Evolutionary conservation across 2,329 filamentous ascomycete genomes (phyloP), one percentile per base, ranked within the genome.

Genomic region (Talaromyces sp.): DNA sequence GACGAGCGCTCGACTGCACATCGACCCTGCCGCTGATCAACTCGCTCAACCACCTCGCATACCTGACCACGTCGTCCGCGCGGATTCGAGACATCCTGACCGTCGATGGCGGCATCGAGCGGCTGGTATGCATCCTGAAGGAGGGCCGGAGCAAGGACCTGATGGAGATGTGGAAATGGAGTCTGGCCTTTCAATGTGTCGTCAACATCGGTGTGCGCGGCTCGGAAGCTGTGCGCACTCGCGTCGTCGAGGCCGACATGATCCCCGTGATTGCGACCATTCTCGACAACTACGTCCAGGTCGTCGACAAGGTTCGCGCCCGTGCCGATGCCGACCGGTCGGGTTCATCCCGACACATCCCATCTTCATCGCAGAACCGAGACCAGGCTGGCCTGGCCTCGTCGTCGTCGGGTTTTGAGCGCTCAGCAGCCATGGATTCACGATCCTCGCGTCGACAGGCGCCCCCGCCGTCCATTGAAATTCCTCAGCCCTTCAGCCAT

Each of bases 101-200:
- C 60, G 91, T 99, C 79, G 94, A 99, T 89, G 94, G 94, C 77
- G 94, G 94, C 64, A 94, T 99, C 75, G 94, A 99, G 80, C 83
- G 93, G 65, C 81, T 99, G 67, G 91, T 99, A 73, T 97, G 92
- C 83, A 97, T 99, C 72, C 85, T 99, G 75, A 99, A 99, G 78
- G 91, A 96, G 77, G 94, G 94, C 64, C 85, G 94, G 72, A 97
- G 91, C 79, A 95, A 92, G 77, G 93, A 99, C 74, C 89, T 97
- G 87, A 97, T 97, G 93, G 93, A 97, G 75, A 96, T 96, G 90
- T 99, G 94, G 94, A 97, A 97, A 78, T 99, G 94, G 94, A 99
- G 97, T 72, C 83, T 99, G 64, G 94, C 94, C 57, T 99, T 99
- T 75, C 94, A 97, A 77, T 99, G 94, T 75, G 92, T 97, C 65